Conservation (phyloP, 148 eudicot species). For the Persicaria maculosa region DNA sequence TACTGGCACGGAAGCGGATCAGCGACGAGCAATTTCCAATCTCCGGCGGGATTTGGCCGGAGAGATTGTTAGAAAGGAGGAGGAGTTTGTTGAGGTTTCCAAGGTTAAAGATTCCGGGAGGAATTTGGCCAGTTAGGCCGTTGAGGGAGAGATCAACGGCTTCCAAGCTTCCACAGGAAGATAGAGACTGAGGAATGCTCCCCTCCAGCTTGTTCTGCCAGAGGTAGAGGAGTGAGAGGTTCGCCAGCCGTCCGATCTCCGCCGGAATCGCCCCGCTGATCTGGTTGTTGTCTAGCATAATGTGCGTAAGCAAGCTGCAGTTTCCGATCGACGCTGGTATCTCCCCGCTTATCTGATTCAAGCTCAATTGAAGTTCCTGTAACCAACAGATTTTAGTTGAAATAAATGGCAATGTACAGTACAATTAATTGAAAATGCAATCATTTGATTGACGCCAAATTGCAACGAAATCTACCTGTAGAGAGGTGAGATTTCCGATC, state of each 20-base stretch:
- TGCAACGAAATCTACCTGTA: background rate
- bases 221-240: conserved; percentile 51
- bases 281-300: conserved; percentile 84
- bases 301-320: conserved; percentile 55
- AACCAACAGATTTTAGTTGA: conserved; percentile 9
- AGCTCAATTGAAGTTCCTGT: conserved; percentile 73
- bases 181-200: conserved; percentile 49
- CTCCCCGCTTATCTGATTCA: conserved; percentile 61
- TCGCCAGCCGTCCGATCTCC: conserved; percentile 54
- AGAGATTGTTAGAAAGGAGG: conserved; percentile 62
- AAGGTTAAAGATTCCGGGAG: conserved; percentile 56
- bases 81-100: conserved; percentile 60
- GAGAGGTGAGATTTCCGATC: conserved; percentile 43
- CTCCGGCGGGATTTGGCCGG: conserved; percentile 56
- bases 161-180: conserved; percentile 45
- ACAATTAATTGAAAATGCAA: background rate
- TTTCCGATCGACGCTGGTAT: conserved; percentile 63
- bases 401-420: background rate
- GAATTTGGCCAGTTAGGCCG: conserved; percentile 60
- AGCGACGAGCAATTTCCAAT: conserved; percentile 68
- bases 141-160: conserved; percentile 72
- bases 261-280: conserved; percentile 60
- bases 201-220: conserved; percentile 86
- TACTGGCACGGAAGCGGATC: conserved; percentile 64
- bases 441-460: background rate